Evolutionary conservation across 176 grass and related monocot genomes (phyloP), one percentile per base, ranked within the genome.

Genomic region (Panicum miliaceum): DNA sequence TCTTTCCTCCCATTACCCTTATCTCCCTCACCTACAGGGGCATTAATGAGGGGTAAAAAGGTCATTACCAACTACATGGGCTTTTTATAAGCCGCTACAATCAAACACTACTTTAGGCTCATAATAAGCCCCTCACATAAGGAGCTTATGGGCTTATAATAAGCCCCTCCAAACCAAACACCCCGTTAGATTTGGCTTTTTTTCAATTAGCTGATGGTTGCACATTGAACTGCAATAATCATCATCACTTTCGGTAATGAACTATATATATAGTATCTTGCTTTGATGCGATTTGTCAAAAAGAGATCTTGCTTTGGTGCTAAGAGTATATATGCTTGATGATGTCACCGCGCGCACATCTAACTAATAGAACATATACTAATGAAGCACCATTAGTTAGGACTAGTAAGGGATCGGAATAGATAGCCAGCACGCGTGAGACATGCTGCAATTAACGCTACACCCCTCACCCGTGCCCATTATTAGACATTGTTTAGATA

Each of bases 221-320:
- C 53, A 35, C 14, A 23, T n/a, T 57, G 37, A 79, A 65, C 68
- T 12, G 7, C 37, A 58, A 65, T 79, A 47, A 65, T 79, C 27
- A 65, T 79, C 27, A 56, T 79, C 81, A 16, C 61, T 78, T 78
- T 73, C 58, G 60, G 47, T 79, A 79, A 79, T 88, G 81, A 57
- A 20, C 16, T 22, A 52, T 32, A 32, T 32, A 32, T 32, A 32
- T 41, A 84, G 36, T 79, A 86, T 50, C 72, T 77, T 77, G 66
- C 67, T 79, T 84, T 84, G 75, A 67, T 66, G n/a, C 19, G 61
- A 80, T 89, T 84, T 88, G 37, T 74, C 37, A 80, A 59, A 71
- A 74, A 79, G 81, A 80, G 58, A 84, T 84, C 15, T 38, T 40
- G 36, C 75, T 84, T 73, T 88, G 29, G 57, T 54, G 26, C 59